Conservation (phyloP, 2,329 filamentous ascomycete genomes). For the Cladobotryum mycophilum region DNA sequence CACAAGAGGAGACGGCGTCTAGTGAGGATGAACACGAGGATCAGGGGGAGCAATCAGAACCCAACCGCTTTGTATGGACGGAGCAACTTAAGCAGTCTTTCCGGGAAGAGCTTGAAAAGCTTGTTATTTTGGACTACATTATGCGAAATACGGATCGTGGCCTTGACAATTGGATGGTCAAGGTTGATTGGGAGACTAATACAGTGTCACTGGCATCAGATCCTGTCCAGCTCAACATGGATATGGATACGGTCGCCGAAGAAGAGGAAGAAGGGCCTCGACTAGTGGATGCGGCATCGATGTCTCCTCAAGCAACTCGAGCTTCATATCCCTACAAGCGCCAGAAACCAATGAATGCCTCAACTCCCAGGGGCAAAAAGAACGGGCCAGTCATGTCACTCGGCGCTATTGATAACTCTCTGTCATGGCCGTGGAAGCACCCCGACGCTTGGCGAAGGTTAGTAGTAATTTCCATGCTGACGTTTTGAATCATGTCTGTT, state of each 20-base stretch:
- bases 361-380: conserved; percentile 40
- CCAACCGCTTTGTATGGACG: conserved; percentile 72
- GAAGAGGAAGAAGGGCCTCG: conserved; percentile 47
- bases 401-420: conserved; percentile 93
- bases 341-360: conserved; percentile 79
- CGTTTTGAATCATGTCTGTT: background rate
- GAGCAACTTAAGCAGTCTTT: conserved; percentile 84
- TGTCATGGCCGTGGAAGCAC: conserved; percentile 99
- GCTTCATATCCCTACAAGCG: conserved; percentile 63
- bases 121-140: conserved; percentile 96
- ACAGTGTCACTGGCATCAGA: conserved; percentile 83
- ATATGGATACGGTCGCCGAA: conserved; percentile 35
- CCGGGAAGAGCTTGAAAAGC: conserved; percentile 88
- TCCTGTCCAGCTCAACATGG: conserved; percentile 62
- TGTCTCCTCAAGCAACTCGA: conserved; percentile 33
- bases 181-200: conserved; percentile 79
- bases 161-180: conserved; percentile 99
- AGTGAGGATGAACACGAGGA: conserved; percentile 48
- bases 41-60: conserved; percentile 38
- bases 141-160: conserved; percentile 98
- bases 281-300: conserved; percentile 49
- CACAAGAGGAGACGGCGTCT: conserved; percentile 58
- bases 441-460: conserved; percentile 75
- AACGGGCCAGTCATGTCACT: conserved; percentile 60
- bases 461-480: conserved; percentile 7